A percentile compares a stretch with the other conserved stretches of the same genome.
Evolutionary conservation across 1,284 basidiomycete genomes (phyloP).

Genomic region (Heterobasidion annosum): DNA sequence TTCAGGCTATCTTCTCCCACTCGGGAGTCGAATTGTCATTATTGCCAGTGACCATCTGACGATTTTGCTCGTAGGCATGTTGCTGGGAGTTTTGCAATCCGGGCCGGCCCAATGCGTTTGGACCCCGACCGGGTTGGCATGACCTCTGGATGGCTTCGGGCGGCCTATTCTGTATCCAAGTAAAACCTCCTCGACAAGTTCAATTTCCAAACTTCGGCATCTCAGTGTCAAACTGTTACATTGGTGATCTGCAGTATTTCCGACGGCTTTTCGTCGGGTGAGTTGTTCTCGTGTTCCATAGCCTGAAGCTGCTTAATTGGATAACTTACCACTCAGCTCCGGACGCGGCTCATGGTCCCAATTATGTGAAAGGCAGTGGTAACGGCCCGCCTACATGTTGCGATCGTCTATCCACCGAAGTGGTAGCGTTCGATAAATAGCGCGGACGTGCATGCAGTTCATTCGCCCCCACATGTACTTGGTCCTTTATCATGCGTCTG

Average conservation of each 20-base stretch:
- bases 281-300: not conserved
- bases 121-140: no score
- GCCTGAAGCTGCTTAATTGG: no score
- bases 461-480: not conserved
- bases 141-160: no score
- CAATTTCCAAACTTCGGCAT: not conserved
- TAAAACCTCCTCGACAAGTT: no score
- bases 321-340: no score
- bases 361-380: not conserved
- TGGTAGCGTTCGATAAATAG: not conserved
- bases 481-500: not conserved
- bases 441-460: not conserved
- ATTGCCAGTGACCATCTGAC: no score
- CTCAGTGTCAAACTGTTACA: not conserved
- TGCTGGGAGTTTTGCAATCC: no score
- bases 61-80: no score
- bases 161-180: no score
- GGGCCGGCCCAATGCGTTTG: no score
- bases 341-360: not conserved
- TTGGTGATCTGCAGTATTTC: not conserved
- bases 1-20: no score
- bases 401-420: not conserved
- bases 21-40: no score
- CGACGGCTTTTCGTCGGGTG: not conserved
- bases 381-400: not conserved